Percentiles rank a stretch among this genome's conserved stretches.
Evolutionary conservation across 768 basidiomycete species (phyloP).

Genomic region (Serendipita sp.): DNA sequence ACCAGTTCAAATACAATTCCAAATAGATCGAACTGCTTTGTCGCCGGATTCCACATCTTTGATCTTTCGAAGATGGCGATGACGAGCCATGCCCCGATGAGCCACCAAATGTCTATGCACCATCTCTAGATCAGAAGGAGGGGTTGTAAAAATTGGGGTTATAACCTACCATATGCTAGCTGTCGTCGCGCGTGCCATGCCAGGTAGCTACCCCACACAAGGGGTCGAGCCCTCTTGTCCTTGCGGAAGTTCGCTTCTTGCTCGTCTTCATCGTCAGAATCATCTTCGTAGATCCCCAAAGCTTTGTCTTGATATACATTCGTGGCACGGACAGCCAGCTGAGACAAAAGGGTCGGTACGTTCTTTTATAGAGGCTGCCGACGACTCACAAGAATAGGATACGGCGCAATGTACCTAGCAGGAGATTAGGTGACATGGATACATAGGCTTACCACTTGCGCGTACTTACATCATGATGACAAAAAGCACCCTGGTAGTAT

Average conservation of each 20-base stretch:
- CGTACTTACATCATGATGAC: constrained; percentile 9
- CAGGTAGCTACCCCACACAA: constrained; percentile 62
- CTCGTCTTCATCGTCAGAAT: constrained; percentile 26
- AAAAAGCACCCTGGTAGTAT: background rate
- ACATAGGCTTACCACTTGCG: no score
- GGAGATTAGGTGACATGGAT: background rate
- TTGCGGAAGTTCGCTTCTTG: background rate
- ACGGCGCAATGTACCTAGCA: constrained; percentile 8
- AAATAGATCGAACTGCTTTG: constrained; percentile 10
- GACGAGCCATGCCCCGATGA: constrained; percentile 67
- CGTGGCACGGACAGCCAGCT: constrained; percentile 2
- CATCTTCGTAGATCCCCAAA: constrained; percentile 7
- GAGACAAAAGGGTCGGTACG: background rate
- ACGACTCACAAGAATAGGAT: background rate
- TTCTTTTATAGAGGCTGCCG: background rate
- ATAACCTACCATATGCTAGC: constrained; percentile 48
- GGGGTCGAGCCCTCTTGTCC: constrained; percentile 25
- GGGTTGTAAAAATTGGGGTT: background rate
- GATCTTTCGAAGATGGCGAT: background rate
- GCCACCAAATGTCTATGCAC: constrained; percentile 79
- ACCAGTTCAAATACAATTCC: constrained; percentile 64
- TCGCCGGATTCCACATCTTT: background rate
- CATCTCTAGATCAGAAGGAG: no score
- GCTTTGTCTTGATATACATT: constrained; percentile 8
- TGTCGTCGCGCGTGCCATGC: constrained; percentile 74